Evolutionary conservation across 2,329 filamentous ascomycete species (phyloP).

Genomic region (Aaosphaeria pasadenensis): DNA sequence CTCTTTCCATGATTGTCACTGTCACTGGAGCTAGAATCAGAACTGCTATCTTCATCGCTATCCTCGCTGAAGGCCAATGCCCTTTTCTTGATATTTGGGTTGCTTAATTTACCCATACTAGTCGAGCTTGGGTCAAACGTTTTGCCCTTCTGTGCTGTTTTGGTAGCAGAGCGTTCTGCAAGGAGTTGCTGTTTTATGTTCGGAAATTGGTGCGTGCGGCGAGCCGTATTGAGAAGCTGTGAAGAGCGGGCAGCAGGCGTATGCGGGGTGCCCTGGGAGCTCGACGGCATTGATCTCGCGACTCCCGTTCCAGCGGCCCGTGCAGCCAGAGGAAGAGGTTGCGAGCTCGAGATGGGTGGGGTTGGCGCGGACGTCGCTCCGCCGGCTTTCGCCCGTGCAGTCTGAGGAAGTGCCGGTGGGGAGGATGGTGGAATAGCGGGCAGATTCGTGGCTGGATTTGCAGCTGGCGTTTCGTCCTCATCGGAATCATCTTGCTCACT

Average conservation of each 20-base stretch:
- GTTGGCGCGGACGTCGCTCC: slow-evolving; percentile 5
- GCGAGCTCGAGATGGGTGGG: slow-evolving; percentile 3
- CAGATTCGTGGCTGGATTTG: not conserved
- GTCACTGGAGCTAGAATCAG: not conserved
- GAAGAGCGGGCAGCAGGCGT: not conserved
- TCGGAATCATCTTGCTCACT: not conserved
- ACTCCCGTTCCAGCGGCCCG: slow-evolving; percentile 3
- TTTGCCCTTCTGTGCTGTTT: not conserved
- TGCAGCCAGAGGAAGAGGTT: slow-evolving; percentile 4
- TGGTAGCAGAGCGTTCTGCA: not conserved
- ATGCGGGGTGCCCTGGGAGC: not conserved
- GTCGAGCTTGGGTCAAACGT: slow-evolving; percentile 6
- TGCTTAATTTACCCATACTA: slow-evolving; percentile 3
- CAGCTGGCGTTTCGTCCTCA: not conserved
- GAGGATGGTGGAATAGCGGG: slow-evolving; percentile 8
- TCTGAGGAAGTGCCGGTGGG: slow-evolving; percentile 7
- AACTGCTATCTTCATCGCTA: slow-evolving; percentile 5
- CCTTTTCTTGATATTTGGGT: slow-evolving; percentile 1
- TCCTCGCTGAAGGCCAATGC: not conserved
- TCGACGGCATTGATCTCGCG: not conserved
- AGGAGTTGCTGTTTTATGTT: slow-evolving; percentile 6
- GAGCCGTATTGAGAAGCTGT: not conserved
- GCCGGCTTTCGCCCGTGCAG: slow-evolving; percentile 3
- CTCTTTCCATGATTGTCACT: not conserved
- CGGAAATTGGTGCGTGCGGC: slow-evolving; percentile 4